Evolutionary conservation across 1,139 yeast genomes (phyloP), one percentile per base, ranked within the genome.

Genomic region (Pichia sp.): DNA sequence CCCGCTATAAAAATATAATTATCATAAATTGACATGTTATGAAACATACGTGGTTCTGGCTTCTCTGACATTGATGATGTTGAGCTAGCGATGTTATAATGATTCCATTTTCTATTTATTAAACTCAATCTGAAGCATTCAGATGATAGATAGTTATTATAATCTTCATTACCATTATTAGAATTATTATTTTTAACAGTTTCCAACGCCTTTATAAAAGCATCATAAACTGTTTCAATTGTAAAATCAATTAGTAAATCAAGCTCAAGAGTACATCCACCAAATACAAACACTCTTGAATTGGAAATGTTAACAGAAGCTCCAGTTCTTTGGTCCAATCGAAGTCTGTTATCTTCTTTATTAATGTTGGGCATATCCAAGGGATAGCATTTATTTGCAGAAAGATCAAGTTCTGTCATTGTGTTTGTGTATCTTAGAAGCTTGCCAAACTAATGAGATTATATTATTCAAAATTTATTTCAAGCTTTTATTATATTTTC

Each of bases 261-360:
- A 26, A 82, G 58, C 38, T 74, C 77, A 26, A 81, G 56, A 1
- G 82, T 74, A n/a, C 80, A 61, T 0, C 92, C 92, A n/a, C 89
- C 90, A 56, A 71, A 76, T 0, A 78, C 78, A 41, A 78, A 72
- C 2, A 83, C 69, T 44, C 78, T 66, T 16, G 89, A 81, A 53
- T 79, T 74, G 42, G 72, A 69, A 16, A 80, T 66, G 3, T 75
- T 67, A 3, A 80, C 65, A 1, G 87, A 78, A 2, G 86, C 75
- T 11, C 92, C 92, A 1, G 87, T 80, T 49, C 90, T 68, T 37
- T 74, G 75, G 48, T 75, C 78, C 49, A 82, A 64, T 49, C 73
- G 68, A 42, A 68, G 59, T 20, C 79, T 59, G 46, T 71, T 73
- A 52, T 76, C 80, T 39, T 62, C 61, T 7, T 48, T 40, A 43